Evolutionary conservation across 495 filamentous ascomycete species (phyloP).

Genomic region (Aspergillus saccharolyticus): DNA sequence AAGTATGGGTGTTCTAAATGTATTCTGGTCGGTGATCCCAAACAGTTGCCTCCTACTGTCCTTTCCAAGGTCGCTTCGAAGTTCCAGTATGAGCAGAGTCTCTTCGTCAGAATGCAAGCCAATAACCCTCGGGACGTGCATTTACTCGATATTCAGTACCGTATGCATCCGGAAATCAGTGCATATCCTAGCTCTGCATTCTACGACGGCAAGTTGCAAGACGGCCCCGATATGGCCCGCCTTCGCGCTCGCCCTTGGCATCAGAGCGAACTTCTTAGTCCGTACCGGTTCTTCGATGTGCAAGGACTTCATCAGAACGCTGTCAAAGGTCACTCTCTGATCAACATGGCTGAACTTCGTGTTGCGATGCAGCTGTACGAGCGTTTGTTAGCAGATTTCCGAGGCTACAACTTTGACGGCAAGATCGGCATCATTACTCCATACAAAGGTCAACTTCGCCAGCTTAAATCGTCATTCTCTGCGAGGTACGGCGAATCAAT

Average conservation of each 20-base stretch:
- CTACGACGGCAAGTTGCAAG: slow-evolving; percentile 80
- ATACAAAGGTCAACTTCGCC: slow-evolving; percentile 86
- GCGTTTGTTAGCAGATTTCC: slow-evolving; percentile 68
- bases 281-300: slow-evolving; percentile 98
- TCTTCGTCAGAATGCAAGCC: slow-evolving; percentile 96
- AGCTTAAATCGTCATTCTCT: slow-evolving; percentile 68
- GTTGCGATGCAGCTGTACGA: slow-evolving; percentile 80
- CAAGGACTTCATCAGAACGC: slow-evolving; percentile 77
- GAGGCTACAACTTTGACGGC: slow-evolving; percentile 60
- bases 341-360: slow-evolving; percentile 82
- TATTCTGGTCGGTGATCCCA: slow-evolving; percentile 94
- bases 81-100: slow-evolving; percentile 94
- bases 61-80: slow-evolving; percentile 86
- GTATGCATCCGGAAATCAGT: slow-evolving; percentile 97
- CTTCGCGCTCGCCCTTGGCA: slow-evolving; percentile 82
- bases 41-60: slow-evolving; percentile 93
- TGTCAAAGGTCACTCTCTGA: slow-evolving; percentile 74
- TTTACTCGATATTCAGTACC: slow-evolving; percentile 91
- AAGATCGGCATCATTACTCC: slow-evolving; percentile 97
- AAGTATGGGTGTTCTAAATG: slow-evolving; percentile 98
- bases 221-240: slow-evolving; percentile 75
- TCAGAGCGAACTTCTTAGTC: slow-evolving; percentile 68
- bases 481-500: slow-evolving; percentile 68
- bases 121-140: slow-evolving; percentile 89
- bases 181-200: slow-evolving; percentile 83